Percentiles rank a stretch among this genome's conserved stretches.
phyloP scores from a whole-genome alignment of 2,329 filamentous ascomycete species.

The Cordyceps tenuipes region DNA sequence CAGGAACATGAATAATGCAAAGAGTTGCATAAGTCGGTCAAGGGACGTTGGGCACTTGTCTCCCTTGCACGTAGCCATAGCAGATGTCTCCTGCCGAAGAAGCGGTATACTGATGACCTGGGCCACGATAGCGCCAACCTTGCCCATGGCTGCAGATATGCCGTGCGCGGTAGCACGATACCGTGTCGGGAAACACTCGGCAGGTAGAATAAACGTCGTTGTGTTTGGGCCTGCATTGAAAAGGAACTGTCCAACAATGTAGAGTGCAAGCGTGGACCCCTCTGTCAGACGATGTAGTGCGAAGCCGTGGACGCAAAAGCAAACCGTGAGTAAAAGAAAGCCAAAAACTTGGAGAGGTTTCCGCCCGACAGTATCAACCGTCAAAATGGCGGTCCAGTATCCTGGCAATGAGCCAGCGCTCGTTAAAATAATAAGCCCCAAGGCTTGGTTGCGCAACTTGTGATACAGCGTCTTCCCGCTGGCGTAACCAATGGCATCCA shows the following conservation, averaged over 20 bases:
- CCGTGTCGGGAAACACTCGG: constrained; percentile 56
- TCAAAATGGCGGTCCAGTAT: constrained; percentile 69
- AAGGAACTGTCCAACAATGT: constrained; percentile 57
- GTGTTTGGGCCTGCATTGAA: constrained; percentile 61
- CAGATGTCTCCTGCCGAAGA: constrained; percentile 40
- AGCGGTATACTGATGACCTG: constrained; percentile 58
- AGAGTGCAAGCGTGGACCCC: constrained; percentile 47
- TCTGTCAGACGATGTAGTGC: constrained; percentile 41
- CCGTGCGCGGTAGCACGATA: constrained; percentile 57
- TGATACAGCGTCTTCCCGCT: constrained; percentile 56
- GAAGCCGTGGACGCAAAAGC: constrained; percentile 58
- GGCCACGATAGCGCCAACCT: constrained; percentile 59
- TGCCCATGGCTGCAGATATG: constrained; percentile 57
- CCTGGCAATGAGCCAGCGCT: constrained; percentile 72
- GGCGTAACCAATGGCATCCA: constrained; percentile 64
- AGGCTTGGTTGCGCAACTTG: constrained; percentile 61
- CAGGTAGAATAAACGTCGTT: constrained; percentile 57
- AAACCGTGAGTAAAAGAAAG: constrained; percentile 50
- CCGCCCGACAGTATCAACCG: constrained; percentile 66
- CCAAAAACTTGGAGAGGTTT: constrained; percentile 65
- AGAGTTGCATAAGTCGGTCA: constrained; percentile 67
- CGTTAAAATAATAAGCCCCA: constrained; percentile 69
- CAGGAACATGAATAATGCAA: constrained; percentile 71
- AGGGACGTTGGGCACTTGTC: constrained; percentile 50
- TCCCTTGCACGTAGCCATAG: constrained; percentile 38